Evolutionary conservation across 2,329 filamentous ascomycete genomes (phyloP), one percentile per base, ranked within the genome.

Genomic region (Cryphonectria nitschkei): DNA sequence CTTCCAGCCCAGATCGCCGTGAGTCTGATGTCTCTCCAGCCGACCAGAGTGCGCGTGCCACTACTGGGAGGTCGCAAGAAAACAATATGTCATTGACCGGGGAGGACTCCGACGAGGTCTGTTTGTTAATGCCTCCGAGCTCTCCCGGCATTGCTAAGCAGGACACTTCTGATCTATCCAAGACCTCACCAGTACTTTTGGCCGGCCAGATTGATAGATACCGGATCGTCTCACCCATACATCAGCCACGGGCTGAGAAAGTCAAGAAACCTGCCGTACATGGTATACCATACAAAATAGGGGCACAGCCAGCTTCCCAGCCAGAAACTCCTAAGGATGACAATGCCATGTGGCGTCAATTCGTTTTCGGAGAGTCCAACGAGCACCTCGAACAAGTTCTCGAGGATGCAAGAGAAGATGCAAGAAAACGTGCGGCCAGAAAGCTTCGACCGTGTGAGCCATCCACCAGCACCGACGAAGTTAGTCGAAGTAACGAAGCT

Each of bases 301-400:
- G 54, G 41, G 26, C 64, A 16, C 29, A 39, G 41, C 11, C 66
- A 34, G 9, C 37, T 2, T 26, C 39, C 32, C 52, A 41, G 26
- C 56, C 63, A n/a, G 29, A n/a, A 37, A 39, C 34, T n/a, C 37
- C 34, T 6, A 58, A 68, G 52, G 68, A 71, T n/a, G 73, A 75
- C 19, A 71, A 72, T 34, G 74, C 75, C 3, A 73, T 71, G 34
- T 79, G 77, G 77, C 77, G 69, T 64, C 67, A 68, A 22, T 78
- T 79, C 39, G 71, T 78, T 3, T 76, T 78, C 41, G 70, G 74
- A 26, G 75, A 73, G 7, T 62, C 43, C 43, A 46, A 68, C 6
- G 69, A 73, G 11, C 39, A 43, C 26, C 37, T 76, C 34, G 70
- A 73, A 50, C 64, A 66, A 34, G 67, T 69, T 9, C 74, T 75